Percentiles rank a stretch among this genome's conserved stretches.
Conservation (phyloP, 805 yeast genomes). For the Candida xiaguanensis region DNA sequence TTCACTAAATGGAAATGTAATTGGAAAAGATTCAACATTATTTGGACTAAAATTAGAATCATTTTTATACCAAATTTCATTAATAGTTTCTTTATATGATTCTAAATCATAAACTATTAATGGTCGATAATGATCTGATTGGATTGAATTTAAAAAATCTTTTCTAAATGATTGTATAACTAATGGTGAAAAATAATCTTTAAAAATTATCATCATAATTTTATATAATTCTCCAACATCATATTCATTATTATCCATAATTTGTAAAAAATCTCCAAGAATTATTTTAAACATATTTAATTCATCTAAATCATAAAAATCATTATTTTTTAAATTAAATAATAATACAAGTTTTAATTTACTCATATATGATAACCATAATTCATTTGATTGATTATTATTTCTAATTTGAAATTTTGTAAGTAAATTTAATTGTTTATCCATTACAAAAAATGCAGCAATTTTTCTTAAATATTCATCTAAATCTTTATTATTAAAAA, state of each 20-base stretch:
- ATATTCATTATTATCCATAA: constrained; percentile 70
- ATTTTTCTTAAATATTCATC: constrained; percentile 57
- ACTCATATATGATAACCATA: constrained; percentile 68
- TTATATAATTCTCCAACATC: constrained; percentile 58
- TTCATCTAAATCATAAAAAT: constrained; percentile 36
- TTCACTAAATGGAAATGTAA: constrained; percentile 76
- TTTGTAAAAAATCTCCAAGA: constrained; percentile 68
- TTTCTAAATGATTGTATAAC: constrained; percentile 52
- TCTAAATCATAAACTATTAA: constrained; percentile 58
- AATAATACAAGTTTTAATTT: constrained; percentile 59
- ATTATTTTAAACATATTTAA: constrained; percentile 55
- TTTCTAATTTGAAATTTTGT: constrained; percentile 64
- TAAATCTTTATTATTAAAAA: constrained; percentile 26
- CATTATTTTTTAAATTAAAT: constrained; percentile 39
- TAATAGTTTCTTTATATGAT: constrained; percentile 60
- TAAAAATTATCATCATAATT: constrained; percentile 55
- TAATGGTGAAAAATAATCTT: constrained; percentile 53
- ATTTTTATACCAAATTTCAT: constrained; percentile 66
- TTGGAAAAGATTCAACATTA: constrained; percentile 51
- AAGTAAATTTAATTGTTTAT: constrained; percentile 59
- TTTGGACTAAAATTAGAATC: constrained; percentile 44
- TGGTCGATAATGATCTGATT: constrained; percentile 87
- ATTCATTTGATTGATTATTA: constrained; percentile 58
- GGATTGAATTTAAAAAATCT: constrained; percentile 60
- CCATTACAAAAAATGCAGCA: constrained; percentile 74